Evolutionary conservation across 2,329 filamentous ascomycete species (phyloP).

Genomic region (Ustilaginoidea virens): DNA sequence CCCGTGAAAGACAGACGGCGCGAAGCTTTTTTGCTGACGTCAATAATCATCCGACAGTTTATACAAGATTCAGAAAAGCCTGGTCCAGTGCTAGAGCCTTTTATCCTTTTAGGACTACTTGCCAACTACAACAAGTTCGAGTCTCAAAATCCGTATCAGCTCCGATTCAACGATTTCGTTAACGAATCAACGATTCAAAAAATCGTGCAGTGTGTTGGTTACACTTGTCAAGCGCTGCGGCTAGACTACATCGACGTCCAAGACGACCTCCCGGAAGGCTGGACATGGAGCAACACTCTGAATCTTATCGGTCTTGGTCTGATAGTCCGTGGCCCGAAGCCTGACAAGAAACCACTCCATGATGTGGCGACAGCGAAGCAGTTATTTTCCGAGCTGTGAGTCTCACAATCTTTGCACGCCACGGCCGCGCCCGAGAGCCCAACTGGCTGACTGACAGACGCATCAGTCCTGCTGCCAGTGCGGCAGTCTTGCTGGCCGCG

Average conservation of each 20-base stretch:
- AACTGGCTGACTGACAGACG: too few species aligned
- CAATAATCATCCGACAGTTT: too few species aligned
- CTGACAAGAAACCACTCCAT: constrained; percentile 39
- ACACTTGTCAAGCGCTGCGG: constrained; percentile 51
- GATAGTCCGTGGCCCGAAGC: constrained; percentile 53
- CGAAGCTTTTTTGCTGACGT: constrained; percentile 2
- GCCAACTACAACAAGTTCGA: constrained; percentile 99
- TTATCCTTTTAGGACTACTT: constrained; percentile 70
- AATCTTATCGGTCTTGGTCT: constrained; percentile 72
- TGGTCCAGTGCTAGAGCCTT: constrained; percentile 52
- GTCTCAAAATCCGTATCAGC: constrained; percentile 88
- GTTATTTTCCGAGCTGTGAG: constrained; percentile 66
- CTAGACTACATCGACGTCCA: constrained; percentile 72
- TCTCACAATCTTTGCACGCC: constrained; percentile 6
- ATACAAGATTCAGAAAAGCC: constrained; percentile 62
- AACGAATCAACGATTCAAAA: constrained; percentile 78
- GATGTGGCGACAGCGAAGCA: constrained; percentile 70
- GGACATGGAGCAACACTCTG: constrained; percentile 69
- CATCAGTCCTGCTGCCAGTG: constrained; percentile 66
- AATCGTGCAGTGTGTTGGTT: constrained; percentile 62
- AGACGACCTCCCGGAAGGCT: constrained; percentile 80
- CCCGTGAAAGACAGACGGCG: neutral
- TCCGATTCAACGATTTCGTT: constrained; percentile 87
- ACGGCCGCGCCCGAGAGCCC: neutral
- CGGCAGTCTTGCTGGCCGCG: constrained; percentile 65